Conservation (phyloP, 1,139 yeast species). For the Hansenula sp. region DNA sequence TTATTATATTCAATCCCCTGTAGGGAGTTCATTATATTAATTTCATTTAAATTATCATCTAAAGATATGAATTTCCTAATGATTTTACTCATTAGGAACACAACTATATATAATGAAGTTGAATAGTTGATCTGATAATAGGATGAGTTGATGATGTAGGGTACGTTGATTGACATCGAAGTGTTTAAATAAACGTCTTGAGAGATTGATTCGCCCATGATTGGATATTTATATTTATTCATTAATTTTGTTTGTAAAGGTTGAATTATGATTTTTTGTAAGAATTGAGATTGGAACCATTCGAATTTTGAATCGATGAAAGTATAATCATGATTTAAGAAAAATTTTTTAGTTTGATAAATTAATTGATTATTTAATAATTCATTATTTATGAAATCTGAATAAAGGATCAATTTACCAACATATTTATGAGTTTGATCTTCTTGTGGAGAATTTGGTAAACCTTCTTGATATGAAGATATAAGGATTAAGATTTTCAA, state of each 20-base stretch:
- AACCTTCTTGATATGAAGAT: conserved; percentile 20
- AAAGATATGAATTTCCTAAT: conserved; percentile 13
- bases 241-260: neutral
- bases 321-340: conserved; percentile 1
- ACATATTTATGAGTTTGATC: conserved; percentile 21
- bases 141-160: neutral
- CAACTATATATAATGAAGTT: neutral
- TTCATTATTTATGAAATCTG: conserved; percentile 15
- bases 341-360: conserved; percentile 1
- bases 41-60: conserved; percentile 17
- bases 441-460: conserved; percentile 17
- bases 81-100: neutral
- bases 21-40: conserved; percentile 17
- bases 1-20: conserved; percentile 18
- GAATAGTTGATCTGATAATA: conserved; percentile 1
- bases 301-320: conserved; percentile 1
- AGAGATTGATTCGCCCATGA: neutral
- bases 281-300: neutral
- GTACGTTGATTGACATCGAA: neutral
- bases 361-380: conserved; percentile 4
- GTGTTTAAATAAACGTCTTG: neutral
- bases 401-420: conserved; percentile 19
- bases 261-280: neutral
- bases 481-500: conserved; percentile 16
- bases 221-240: neutral